phyloP scores from a whole-genome alignment of 108 stramenopile genomes.

The Asterionellopsis glacialis region DNA sequence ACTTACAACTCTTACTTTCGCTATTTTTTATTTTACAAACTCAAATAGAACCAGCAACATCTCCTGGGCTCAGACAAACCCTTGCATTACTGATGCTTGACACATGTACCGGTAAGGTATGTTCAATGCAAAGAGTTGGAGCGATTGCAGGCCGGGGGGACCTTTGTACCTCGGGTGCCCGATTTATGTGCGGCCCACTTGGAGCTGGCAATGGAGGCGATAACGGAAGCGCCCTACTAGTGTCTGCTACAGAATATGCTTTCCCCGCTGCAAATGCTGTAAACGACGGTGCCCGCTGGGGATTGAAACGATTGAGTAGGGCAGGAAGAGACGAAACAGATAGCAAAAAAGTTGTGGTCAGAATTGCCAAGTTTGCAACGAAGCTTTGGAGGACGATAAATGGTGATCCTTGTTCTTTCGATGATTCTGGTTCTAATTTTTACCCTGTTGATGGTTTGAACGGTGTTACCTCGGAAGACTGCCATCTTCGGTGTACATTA shows the following conservation, averaged over 20 bases:
- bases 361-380: conserved; percentile 74
- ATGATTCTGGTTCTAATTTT: neutral
- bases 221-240: conserved; percentile 63
- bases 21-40: neutral
- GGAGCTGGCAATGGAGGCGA: conserved; percentile 77
- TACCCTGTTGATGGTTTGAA: neutral
- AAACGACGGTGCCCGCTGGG: conserved; percentile 81
- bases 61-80: conserved; percentile 71
- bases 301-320: conserved; percentile 52
- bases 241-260: conserved; percentile 46
- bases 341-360: conserved; percentile 44
- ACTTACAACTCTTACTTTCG: too few relatives aligned
- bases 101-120: conserved; percentile 81
- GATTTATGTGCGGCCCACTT: conserved; percentile 73
- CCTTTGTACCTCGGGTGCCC: conserved; percentile 45
- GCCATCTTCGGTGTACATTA: conserved; percentile 61
- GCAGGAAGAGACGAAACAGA: conserved; percentile 46
- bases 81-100: conserved; percentile 79
- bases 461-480: conserved; percentile 68
- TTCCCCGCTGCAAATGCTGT: conserved; percentile 79
- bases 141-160: conserved; percentile 60
- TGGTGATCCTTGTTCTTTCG: conserved; percentile 38
- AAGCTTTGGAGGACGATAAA: conserved; percentile 83
- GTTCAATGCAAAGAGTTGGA: conserved; percentile 78
- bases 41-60: conserved; percentile 33